Base-by-base conservation (phyloP, 2,329 filamentous ascomycete genomes). In the Acephala macrosclerotiorum region DNA sequence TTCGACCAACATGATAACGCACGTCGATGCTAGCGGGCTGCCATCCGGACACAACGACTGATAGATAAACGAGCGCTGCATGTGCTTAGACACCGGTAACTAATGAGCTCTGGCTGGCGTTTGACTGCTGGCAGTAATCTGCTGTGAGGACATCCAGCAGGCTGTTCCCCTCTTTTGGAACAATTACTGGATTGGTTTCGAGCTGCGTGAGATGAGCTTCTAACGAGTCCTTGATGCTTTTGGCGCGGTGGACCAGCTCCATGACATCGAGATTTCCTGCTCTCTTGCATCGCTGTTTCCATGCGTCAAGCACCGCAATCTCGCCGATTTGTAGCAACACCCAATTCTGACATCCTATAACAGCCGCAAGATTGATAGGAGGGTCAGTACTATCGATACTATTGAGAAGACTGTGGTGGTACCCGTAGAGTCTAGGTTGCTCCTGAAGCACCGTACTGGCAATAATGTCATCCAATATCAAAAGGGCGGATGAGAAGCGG, bases 291-390 rank as follows among this genome's bases (percentile, higher is more conserved):
- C 80, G 76, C 72, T 84, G 82, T 76, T 89, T 89, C 86, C 86
- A 89, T 1, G 82, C 79, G 59, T 85, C 82, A 7, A 90, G 79
- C 2, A 80, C 74, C 4, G 85, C 79, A 49, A 86, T 82, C 56
- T 87, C 81, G 18, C 82, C 82, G 38, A 89, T 80, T 12, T 81
- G 76, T 49, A 84, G 75, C 42, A 89, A 66, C 1, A 81, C 81
- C 84, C 85, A 87, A 74, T 88, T 89, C 61, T 85, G 78, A 66
- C 85, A 79, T 1, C 87, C 87, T 26, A 85, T 71, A 61, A 85
- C 82, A 42, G 82, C 80, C 51, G 83, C 81, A 65, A 88, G 77
- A 56, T 80, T 77, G 16, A 86, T 76, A 0, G 75, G 75, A 0
- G 73, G 62, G 0, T 76, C 74, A 33, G 26, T 26, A 29, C 70